Evolutionary conservation across 345 rosid species (phyloP).

Genomic region (Tarenaya hassleriana): DNA sequence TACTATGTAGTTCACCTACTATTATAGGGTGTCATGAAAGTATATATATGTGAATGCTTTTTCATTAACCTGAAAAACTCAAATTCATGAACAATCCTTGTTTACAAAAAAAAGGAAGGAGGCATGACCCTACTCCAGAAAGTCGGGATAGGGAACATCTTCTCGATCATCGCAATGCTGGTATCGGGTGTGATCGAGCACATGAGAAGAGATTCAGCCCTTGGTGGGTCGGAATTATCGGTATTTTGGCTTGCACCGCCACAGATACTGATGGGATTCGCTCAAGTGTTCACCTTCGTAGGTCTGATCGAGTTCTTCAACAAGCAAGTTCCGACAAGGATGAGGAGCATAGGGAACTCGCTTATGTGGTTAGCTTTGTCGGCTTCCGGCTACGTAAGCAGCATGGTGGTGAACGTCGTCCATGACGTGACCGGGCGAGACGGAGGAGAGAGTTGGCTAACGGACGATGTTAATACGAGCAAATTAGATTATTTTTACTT

Average conservation of each 20-base stretch:
- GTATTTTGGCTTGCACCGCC: slow-evolving; percentile 57
- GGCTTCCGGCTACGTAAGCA: slow-evolving; percentile 39
- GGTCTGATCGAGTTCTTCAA: slow-evolving; percentile 64
- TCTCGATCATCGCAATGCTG: slow-evolving; percentile 43
- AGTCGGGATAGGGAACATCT: slow-evolving; percentile 43
- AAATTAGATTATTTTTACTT: slow-evolving; percentile 57
- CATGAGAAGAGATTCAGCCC: slow-evolving; percentile 31
- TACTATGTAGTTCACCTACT: too few relatives aligned
- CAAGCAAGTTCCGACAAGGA: slow-evolving; percentile 49
- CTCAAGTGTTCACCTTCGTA: slow-evolving; percentile 48
- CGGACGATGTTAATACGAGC: slow-evolving; percentile 40
- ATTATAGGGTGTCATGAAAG: too few relatives aligned
- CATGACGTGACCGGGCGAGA: slow-evolving; percentile 34
- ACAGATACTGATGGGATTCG: slow-evolving; percentile 48
- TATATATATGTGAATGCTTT: neutral
- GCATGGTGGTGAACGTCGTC: slow-evolving; percentile 31
- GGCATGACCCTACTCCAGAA: slow-evolving; percentile 60
- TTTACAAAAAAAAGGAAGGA: slow-evolving; percentile 26
- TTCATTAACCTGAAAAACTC: too few relatives aligned
- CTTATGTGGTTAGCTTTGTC: slow-evolving; percentile 24
- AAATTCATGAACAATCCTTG: too few relatives aligned
- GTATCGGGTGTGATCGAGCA: slow-evolving; percentile 43
- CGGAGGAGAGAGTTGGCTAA: slow-evolving; percentile 44
- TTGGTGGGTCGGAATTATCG: slow-evolving; percentile 30
- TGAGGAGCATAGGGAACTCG: slow-evolving; percentile 55